Conservation (phyloP, 2,329 filamentous ascomycete species). For the Chaetomium sp. region DNA sequence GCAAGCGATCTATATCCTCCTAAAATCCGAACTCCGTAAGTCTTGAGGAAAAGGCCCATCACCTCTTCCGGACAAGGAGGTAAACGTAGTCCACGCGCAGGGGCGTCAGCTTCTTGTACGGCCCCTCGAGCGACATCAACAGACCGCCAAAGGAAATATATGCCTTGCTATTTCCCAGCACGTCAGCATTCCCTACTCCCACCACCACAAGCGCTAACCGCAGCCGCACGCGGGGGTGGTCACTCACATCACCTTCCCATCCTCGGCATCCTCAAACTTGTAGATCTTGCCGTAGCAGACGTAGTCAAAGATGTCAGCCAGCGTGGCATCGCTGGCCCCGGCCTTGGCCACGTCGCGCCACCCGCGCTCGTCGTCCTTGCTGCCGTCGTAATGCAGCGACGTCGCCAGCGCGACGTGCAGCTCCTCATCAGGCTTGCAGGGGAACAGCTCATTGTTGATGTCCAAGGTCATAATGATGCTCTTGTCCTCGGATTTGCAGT, state of each 20-base stretch:
- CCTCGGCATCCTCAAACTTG: slow-evolving; percentile 77
- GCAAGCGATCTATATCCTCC: slow-evolving; percentile 15
- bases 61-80: slow-evolving; percentile 81
- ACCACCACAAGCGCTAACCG: neutral
- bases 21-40: neutral
- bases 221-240: too few species aligned
- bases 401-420: slow-evolving; percentile 82
- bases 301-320: slow-evolving; percentile 83
- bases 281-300: slow-evolving; percentile 89
- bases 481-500: slow-evolving; percentile 66
- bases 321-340: slow-evolving; percentile 57
- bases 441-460: slow-evolving; percentile 92
- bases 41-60: slow-evolving; percentile 6
- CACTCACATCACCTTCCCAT: slow-evolving; percentile 82
- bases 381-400: slow-evolving; percentile 83
- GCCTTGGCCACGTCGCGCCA: slow-evolving; percentile 75
- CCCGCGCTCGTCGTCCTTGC: slow-evolving; percentile 71
- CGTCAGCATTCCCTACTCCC: neutral
- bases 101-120: slow-evolving; percentile 92
- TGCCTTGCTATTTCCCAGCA: slow-evolving; percentile 69
- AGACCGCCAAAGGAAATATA: slow-evolving; percentile 94
- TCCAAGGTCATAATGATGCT: slow-evolving; percentile 73
- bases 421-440: slow-evolving; percentile 70
- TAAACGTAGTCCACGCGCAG: slow-evolving; percentile 93
- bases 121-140: slow-evolving; percentile 86